Evolutionary conservation across 1,284 basidiomycete genomes (phyloP).

Genomic region (Vanrija sp.): DNA sequence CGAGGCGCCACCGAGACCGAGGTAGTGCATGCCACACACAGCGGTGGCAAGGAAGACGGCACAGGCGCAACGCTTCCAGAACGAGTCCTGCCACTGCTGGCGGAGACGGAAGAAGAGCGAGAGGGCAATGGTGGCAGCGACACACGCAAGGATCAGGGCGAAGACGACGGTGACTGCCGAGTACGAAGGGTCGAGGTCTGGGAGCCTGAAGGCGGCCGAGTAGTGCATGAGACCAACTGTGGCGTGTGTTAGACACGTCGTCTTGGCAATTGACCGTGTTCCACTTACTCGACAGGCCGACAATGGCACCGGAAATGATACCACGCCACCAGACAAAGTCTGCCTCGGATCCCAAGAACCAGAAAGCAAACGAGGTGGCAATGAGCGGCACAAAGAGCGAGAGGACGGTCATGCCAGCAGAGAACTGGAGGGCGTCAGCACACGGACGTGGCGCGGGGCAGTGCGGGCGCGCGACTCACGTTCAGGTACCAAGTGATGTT

Average conservation of each 20-base stretch:
- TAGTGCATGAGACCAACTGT: conserved; percentile 52
- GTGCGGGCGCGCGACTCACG: conserved; percentile 20
- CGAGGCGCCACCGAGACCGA: conserved; percentile 51
- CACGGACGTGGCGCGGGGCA: neutral
- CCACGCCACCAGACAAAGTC: conserved; percentile 48
- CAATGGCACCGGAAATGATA: conserved; percentile 60
- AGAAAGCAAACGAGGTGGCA: conserved; percentile 51
- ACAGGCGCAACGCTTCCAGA: conserved; percentile 52
- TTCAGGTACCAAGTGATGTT: conserved; percentile 48
- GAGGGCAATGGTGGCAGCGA: conserved; percentile 51
- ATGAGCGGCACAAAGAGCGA: conserved; percentile 52
- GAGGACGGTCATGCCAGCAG: conserved; percentile 52
- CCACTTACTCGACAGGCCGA: conserved; percentile 69
- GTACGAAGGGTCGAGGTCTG: conserved; percentile 36
- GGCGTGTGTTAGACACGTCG: conserved; percentile 13
- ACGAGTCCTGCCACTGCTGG: conserved; percentile 53
- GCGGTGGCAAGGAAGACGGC: conserved; percentile 49
- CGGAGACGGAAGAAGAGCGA: conserved; percentile 53
- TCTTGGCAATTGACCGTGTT: conserved; percentile 27
- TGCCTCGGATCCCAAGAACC: conserved; percentile 50
- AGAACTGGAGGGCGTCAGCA: conserved; percentile 33
- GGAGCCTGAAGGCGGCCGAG: conserved; percentile 51
- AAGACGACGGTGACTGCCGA: conserved; percentile 48
- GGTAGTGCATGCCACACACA: conserved; percentile 55
- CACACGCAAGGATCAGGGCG: conserved; percentile 51